These are phyloP conservation scores for Penicillium crystallinum DNA, from an alignment of 495 filamentous ascomycete genomes.

Conservation along the genomic window DNA sequence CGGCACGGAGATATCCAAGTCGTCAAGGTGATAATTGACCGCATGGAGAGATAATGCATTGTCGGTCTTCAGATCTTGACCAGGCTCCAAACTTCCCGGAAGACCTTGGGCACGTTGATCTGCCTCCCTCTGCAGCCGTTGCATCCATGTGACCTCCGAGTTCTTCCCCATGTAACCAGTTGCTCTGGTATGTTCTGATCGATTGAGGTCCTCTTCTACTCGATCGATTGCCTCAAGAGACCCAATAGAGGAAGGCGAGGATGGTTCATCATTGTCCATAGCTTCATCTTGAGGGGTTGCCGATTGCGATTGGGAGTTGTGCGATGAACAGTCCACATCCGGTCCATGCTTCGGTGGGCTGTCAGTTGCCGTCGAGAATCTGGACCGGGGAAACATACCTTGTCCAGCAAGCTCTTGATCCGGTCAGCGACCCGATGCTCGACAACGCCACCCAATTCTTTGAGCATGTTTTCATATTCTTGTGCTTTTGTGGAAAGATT, in stretches of 20 bases:
- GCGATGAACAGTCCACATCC: conserved; percentile 24
- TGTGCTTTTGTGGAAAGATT: conserved; percentile 41
- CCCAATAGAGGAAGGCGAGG: conserved; percentile 49
- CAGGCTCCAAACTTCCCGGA: conserved; percentile 28
- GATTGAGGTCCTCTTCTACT: conserved; percentile 57
- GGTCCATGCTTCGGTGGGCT: conserved; percentile 11
- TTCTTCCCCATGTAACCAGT: conserved; percentile 64
- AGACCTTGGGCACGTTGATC: conserved; percentile 31
- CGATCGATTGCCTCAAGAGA: conserved; percentile 57
- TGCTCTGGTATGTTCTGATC: conserved; percentile 41
- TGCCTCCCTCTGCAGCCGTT: conserved; percentile 38
- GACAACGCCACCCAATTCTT: conserved; percentile 33
- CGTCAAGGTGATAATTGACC: conserved; percentile 56
- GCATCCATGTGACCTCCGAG: conserved; percentile 61
- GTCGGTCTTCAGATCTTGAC: conserved; percentile 23
- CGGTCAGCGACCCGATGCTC: conserved; percentile 29
- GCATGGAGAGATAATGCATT: conserved; percentile 33
- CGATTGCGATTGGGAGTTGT: conserved; percentile 29
- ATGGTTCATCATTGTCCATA: conserved; percentile 11
- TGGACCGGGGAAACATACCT: conserved; percentile 23
- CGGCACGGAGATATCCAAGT: conserved; percentile 45
- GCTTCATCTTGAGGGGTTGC: conserved; percentile 32
- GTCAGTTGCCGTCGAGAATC: background rate
- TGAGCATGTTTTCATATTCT: conserved; percentile 47
- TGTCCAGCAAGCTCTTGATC: conserved; percentile 38